Evolutionary conservation across 2,329 filamentous ascomycete species (phyloP).

Genomic region (Cryphonectria radicalis): DNA sequence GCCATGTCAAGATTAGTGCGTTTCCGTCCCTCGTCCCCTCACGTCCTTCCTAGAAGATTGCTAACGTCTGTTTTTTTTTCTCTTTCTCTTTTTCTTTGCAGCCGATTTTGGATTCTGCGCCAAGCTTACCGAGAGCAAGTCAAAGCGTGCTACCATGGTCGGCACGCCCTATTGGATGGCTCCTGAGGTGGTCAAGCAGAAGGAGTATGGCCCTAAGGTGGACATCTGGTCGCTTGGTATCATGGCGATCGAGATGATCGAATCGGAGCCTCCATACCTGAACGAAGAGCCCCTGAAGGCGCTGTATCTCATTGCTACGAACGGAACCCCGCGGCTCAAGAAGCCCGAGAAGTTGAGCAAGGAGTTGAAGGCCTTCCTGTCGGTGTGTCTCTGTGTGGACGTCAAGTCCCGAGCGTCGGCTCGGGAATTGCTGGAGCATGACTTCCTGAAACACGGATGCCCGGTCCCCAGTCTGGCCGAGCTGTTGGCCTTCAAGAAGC

Average conservation of each 20-base stretch:
- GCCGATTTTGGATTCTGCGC: slow-evolving; percentile 99
- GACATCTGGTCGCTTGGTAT: slow-evolving; percentile 99
- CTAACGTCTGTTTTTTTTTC: slow-evolving; percentile 42
- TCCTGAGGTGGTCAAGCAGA: slow-evolving; percentile 98
- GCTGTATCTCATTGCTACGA: slow-evolving; percentile 95
- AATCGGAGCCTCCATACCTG: slow-evolving; percentile 95
- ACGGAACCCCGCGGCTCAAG: slow-evolving; percentile 95
- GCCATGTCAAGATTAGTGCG: slow-evolving; percentile 97
- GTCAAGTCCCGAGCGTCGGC: slow-evolving; percentile 93
- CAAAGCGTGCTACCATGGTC: slow-evolving; percentile 98
- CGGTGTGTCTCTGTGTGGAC: slow-evolving; percentile 94
- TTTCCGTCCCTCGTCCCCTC: slow-evolving; percentile 34
- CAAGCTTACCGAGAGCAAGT: slow-evolving; percentile 95
- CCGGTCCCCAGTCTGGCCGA: slow-evolving; percentile 81
- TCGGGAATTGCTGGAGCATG: slow-evolving; percentile 85
- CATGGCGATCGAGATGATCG: slow-evolving; percentile 99
- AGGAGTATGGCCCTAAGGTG: slow-evolving; percentile 97
- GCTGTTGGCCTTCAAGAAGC: slow-evolving; percentile 84
- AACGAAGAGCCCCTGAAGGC: slow-evolving; percentile 98
- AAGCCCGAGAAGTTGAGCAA: slow-evolving; percentile 98
- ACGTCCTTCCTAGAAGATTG: background rate
- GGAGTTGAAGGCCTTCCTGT: slow-evolving; percentile 96
- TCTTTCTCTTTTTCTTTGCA: slow-evolving; percentile 45
- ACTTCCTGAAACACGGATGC: slow-evolving; percentile 94
- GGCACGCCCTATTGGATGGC: slow-evolving; percentile 99